phyloP scores from a whole-genome alignment of 1,284 basidiomycete species.

The Chiua sp. region DNA sequence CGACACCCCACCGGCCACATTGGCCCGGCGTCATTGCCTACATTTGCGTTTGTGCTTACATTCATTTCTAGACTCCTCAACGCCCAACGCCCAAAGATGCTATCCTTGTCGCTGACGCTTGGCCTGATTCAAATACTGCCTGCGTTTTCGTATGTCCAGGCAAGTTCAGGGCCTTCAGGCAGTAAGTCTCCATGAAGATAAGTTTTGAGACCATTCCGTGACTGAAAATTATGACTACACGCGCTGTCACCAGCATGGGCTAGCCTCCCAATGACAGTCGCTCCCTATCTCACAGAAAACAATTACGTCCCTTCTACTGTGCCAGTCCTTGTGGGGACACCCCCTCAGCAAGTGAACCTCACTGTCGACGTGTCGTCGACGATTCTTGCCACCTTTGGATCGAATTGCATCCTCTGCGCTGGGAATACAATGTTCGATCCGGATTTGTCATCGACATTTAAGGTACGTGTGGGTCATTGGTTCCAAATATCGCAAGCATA shows the following conservation, averaged over 20 bases:
- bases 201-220: background rate
- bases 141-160: slow-evolving; percentile 9
- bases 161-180: slow-evolving; percentile 19
- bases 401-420: slow-evolving; percentile 33
- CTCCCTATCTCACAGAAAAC: slow-evolving; percentile 18
- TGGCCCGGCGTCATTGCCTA: no score
- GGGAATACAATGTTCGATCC: slow-evolving; percentile 27
- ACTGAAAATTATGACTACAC: slow-evolving; percentile 1
- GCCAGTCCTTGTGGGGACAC: slow-evolving; percentile 29
- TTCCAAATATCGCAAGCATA: background rate
- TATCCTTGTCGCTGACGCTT: slow-evolving; percentile 1
- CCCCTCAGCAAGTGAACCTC: slow-evolving; percentile 33
- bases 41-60: background rate
- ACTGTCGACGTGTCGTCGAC: slow-evolving; percentile 22
- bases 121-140: slow-evolving; percentile 4
- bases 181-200: slow-evolving; percentile 11
- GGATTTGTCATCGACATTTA: slow-evolving; percentile 30
- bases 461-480: slow-evolving; percentile 21
- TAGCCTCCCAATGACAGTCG: slow-evolving; percentile 30
- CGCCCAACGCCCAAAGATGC: background rate
- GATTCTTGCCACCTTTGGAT: slow-evolving; percentile 19
- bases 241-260: slow-evolving; percentile 28
- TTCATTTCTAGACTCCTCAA: background rate
- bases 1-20: no score
- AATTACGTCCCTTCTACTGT: slow-evolving; percentile 17